phyloP scores from a whole-genome alignment of 129 eudicot genomes.

The Lactuca saligna region DNA sequence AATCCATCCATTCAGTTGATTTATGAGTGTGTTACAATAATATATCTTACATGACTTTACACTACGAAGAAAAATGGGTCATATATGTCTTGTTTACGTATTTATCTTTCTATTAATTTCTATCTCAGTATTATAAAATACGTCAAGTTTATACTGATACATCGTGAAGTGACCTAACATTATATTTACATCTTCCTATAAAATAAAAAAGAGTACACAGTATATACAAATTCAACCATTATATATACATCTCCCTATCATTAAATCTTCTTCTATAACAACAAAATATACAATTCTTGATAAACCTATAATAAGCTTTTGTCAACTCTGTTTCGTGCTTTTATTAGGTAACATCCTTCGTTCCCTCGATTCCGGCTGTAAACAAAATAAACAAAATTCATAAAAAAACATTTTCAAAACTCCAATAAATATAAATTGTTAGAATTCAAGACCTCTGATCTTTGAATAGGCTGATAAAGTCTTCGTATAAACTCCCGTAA shows the following conservation, averaged over 20 bases:
- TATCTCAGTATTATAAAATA: too few species aligned
- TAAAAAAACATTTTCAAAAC: not conserved
- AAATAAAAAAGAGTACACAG: not conserved
- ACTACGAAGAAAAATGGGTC: too few species aligned
- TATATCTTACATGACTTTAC: too few species aligned
- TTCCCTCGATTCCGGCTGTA: constrained; percentile 33
- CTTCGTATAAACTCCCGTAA: constrained; percentile 49
- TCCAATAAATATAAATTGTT: too few species aligned
- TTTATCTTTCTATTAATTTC: too few species aligned
- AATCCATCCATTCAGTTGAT: too few species aligned
- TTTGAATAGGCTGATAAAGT: constrained; percentile 39
- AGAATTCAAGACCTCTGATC: constrained; percentile 26
- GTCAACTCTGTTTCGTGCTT: constrained; percentile 38
- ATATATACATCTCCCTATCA: not conserved
- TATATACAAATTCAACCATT: constrained; percentile 7
- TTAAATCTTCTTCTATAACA: constrained; percentile 2
- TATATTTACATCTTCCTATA: constrained; percentile 18
- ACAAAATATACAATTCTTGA: not conserved
- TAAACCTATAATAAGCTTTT: not conserved
- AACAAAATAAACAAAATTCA: not conserved
- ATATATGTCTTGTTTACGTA: too few species aligned
- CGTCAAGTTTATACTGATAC: not conserved
- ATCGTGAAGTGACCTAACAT: not conserved
- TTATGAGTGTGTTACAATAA: too few species aligned
- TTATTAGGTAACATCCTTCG: constrained; percentile 26